Percentiles rank a stretch among this genome's conserved stretches.
phyloP scores from a whole-genome alignment of 495 filamentous ascomycete genomes.

The Penicillium antarcticum region DNA sequence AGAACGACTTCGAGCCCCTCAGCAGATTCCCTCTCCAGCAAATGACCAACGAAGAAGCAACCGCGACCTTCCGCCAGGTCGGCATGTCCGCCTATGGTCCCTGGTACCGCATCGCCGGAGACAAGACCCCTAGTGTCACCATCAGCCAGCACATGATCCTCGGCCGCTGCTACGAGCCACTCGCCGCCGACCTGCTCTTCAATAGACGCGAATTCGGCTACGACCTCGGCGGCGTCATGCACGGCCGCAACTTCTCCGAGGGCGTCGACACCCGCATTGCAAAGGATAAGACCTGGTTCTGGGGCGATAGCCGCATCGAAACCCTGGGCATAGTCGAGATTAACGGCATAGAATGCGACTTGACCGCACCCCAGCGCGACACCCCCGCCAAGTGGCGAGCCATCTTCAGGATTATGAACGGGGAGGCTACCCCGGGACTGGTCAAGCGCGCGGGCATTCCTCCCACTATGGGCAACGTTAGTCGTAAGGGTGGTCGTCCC shows the following conservation, averaged over 20 bases:
- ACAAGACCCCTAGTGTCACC: constrained; percentile 24
- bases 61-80: constrained; percentile 33
- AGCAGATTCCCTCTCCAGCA: constrained; percentile 19
- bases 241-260: constrained; percentile 40
- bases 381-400: constrained; percentile 43
- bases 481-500: not conserved
- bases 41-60: constrained; percentile 30
- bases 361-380: constrained; percentile 37
- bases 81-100: constrained; percentile 40
- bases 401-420: constrained; percentile 29
- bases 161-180: constrained; percentile 52
- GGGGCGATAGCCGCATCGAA: constrained; percentile 53
- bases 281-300: constrained; percentile 47
- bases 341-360: constrained; percentile 47
- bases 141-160: constrained; percentile 50
- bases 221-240: constrained; percentile 34
- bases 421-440: not conserved
- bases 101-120: constrained; percentile 47
- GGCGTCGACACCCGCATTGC: constrained; percentile 45
- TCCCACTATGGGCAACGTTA: not conserved
- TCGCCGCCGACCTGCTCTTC: constrained; percentile 46
- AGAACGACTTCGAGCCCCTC: constrained; percentile 16
- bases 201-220: constrained; percentile 23
- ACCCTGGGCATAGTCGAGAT: constrained; percentile 52
- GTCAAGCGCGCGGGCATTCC: not conserved